Evolutionary conservation across 163 green algal species (phyloP), one percentile per base, ranked within the genome.

Genomic region (Volvox carteri): DNA sequence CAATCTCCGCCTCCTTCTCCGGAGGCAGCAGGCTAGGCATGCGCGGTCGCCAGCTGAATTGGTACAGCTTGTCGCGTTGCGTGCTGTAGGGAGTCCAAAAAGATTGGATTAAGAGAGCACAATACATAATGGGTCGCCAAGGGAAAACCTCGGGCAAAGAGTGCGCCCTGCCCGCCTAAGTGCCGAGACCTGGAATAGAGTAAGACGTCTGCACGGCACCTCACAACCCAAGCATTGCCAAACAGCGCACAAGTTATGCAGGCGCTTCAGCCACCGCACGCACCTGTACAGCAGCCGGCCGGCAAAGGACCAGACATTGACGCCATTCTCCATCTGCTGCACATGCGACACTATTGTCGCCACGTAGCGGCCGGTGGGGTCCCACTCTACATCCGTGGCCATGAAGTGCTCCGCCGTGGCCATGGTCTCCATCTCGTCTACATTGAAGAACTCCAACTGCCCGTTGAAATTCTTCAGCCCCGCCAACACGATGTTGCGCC

Each of bases 391-490:
- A 78, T 99, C 96, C 39, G 97, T 99, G 86, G 92, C 95, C 97
- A 99, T 99, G 94, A 99, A 99, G 95, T 99, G 98, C 94, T 99
- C 97, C 23, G 93, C 96, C 2, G 95, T 95, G 11, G 90, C 94
- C 93, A 99, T 95, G 39, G 96, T 95, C 92, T 98, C 95, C 86
- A 97, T 95, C 90, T 99, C 96, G 54, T 99, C 97, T 41, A 96
- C 95, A 85, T 98, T 98, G 96, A 98, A 99, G 92, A 99, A 99
- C 95, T 99, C 97, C 41, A 99, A 91, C 94, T 98, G 95, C 14
- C 98, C 98, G 88, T 99, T 98, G 86, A 98, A 95, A 75, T 86
- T 90, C 92, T 98, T 98, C 46, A 99, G 94, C 28, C 98, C 98
- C 18, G 96, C 98, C 42, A 99, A 93, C 88, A 99, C 93, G 58